These are phyloP conservation scores for Aureobasidium sp. DNA, from an alignment of 2,329 filamentous ascomycete genomes.

Conservation along the genomic window DNA sequence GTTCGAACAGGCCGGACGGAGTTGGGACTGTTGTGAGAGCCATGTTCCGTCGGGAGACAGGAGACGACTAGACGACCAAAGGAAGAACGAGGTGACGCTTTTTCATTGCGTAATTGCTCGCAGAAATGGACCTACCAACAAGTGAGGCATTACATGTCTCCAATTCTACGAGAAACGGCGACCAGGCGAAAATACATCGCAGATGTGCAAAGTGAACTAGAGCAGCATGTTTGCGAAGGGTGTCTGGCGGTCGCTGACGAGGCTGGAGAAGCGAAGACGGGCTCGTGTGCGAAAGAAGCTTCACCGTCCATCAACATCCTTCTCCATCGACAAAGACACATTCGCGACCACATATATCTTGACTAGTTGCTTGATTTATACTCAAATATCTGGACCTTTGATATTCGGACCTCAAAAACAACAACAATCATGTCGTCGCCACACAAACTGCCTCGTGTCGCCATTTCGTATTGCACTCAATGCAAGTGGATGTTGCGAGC, in stretches of 20 bases:
- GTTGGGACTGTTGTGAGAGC: background rate
- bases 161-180: background rate
- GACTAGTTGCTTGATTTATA: background rate
- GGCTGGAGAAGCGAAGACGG: background rate
- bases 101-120: slow-evolving; percentile 3
- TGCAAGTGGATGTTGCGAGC: slow-evolving; percentile 44
- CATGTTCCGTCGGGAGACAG: background rate
- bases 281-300: background rate
- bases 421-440: background rate
- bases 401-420: background rate
- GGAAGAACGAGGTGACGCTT: background rate
- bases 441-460: slow-evolving; percentile 57
- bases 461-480: slow-evolving; percentile 90
- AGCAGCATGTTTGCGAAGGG: background rate
- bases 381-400: background rate
- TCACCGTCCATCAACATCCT: background rate
- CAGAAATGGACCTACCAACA: background rate
- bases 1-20: slow-evolving; percentile 10
- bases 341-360: background rate
- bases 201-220: background rate
- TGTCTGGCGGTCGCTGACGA: background rate
- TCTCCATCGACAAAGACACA: background rate
- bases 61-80: background rate
- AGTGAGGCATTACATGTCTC: background rate
- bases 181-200: background rate